Base-by-base conservation (phyloP, 495 filamentous ascomycete genomes). In the Corynascus novoguineensis region DNA sequence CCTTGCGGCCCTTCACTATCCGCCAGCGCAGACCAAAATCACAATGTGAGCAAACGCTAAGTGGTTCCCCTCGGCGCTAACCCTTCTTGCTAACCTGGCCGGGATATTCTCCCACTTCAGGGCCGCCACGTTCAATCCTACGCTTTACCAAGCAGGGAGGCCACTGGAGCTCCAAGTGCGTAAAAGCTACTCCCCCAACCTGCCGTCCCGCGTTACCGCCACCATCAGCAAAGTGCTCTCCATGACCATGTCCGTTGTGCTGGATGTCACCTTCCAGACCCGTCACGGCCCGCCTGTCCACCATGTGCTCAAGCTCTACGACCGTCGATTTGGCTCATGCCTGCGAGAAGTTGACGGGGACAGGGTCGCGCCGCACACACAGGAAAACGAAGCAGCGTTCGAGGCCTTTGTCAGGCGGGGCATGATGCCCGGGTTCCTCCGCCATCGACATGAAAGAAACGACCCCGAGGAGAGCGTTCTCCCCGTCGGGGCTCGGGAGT, bases 361-460 rank as follows among this genome's bases (percentile, higher is more conserved):
- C 40, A 55, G 15, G 29, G 1, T 22, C 29, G 52, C 52, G 29
- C 52, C 41, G 3, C 15, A 47, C 31, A 46, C 41, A 37, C 41
- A 47, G 41, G 41, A 55, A 47, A 37, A 28, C 8, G 52, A 37
- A 28, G 52, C 52, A 47, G 52, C 41, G 9, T 55, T 55, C 4
- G 19, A 54, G 41, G 41, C 19, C 52, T 55, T 55, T 47, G 41
- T 55, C 29, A 28, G 31, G 41, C 41, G 52, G 29, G 41, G 52
- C 17, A 55, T 55, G 52, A 55, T 55, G 52, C 52, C 52, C 15
- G 29, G 31, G 21, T 55, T 53, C 41, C 40, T 55, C 52, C 52
- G 29, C 38, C 4, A 46, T 37, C 40, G 0, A 46, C 10, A 47
- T 21, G 14, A 47, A 35, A 35, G 29, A 28, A 55, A 35, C 52